Evolutionary conservation across 176 grass and related monocot species (phyloP), one percentile per base, ranked within the genome.

Genomic region (Aegilops tauschii): DNA sequence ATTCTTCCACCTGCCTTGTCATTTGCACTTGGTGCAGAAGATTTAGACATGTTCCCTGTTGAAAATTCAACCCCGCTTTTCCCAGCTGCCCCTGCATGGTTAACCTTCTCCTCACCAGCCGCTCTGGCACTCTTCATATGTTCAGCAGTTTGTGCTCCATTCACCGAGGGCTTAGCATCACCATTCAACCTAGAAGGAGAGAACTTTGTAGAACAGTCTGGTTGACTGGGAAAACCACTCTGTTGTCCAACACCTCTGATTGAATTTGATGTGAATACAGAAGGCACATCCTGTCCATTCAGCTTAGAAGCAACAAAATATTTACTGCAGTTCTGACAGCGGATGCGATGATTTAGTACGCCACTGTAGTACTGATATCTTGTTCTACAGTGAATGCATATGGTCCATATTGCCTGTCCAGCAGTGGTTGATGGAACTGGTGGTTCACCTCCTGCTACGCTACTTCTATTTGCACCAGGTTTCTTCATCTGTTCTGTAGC

Each of bases 371-470:
- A 92, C 69, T 89, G 91, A 36, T 93, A 92, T 84, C 78, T 84
- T 79, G 90, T 93, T 71, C 50, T 35, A 73, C 95, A 97, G 65
- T 68, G 29, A 59, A 71, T 59, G 62, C 95, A 97, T 29, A 50
- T 71, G n/a, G 93, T 97, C 93, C 95, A 97, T 80, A 95, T 95
- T 76, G 91, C 65, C 11, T 52, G 40, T 65, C 3, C 74, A 73
- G 44, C 80, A 80, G 44, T 56, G 54, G 78, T 67, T 87, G 87
- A n/a, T 89, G 82, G 69, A 66, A 31, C 82, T 80, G 87, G 49
- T 88, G 76, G 35, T 82, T 76, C 67, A 86, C 65, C 78, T 37
- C 67, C 65, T 39, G 56, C 78, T 80, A 65, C 28, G 45, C 76
- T 81, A 73, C 56, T 52, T 52, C 49, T 84, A 31, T 78, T 75